These are phyloP conservation scores for Eimeria sp. DNA, from an alignment of 169 alveolate species.

Conservation along the genomic window DNA sequence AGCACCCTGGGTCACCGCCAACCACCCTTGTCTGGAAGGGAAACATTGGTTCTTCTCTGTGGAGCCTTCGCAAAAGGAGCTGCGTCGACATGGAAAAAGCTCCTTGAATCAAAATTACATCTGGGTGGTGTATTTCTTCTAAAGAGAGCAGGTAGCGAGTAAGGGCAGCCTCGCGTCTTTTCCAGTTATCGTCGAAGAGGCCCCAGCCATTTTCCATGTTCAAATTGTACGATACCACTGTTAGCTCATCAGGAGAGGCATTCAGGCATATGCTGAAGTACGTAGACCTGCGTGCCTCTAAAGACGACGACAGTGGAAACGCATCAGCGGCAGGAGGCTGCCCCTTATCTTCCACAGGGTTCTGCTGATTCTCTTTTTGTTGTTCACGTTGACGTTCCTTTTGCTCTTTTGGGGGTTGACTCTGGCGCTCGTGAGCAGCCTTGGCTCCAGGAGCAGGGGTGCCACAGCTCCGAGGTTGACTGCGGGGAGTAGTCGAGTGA, in stretches of 20 bases:
- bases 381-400: background rate
- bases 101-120: slow-evolving; percentile 80
- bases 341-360: background rate
- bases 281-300: slow-evolving; percentile 76
- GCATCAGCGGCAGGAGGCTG: slow-evolving; percentile 5
- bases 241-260: slow-evolving; percentile 81
- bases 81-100: slow-evolving; percentile 54
- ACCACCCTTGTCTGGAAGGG: slow-evolving; percentile 78
- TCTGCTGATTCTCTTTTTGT: background rate
- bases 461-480: slow-evolving; percentile 1
- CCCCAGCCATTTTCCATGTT: slow-evolving; percentile 82
- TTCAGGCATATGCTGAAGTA: slow-evolving; percentile 76
- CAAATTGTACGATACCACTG: slow-evolving; percentile 84
- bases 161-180: slow-evolving; percentile 79
- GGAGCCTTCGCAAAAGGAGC: slow-evolving; percentile 45
- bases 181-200: slow-evolving; percentile 72
- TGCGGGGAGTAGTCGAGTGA: background rate
- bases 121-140: slow-evolving; percentile 66
- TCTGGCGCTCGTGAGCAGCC: slow-evolving; percentile 11
- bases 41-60: slow-evolving; percentile 50
- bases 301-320: slow-evolving; percentile 27
- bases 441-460: background rate
- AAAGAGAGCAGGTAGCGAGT: slow-evolving; percentile 60
- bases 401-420: slow-evolving; percentile 7
- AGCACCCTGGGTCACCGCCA: slow-evolving; percentile 66